Percentiles rank a stretch among this genome's conserved stretches.
Evolutionary conservation across 345 rosid species (phyloP).

Genomic region (Acer yangbiense): DNA sequence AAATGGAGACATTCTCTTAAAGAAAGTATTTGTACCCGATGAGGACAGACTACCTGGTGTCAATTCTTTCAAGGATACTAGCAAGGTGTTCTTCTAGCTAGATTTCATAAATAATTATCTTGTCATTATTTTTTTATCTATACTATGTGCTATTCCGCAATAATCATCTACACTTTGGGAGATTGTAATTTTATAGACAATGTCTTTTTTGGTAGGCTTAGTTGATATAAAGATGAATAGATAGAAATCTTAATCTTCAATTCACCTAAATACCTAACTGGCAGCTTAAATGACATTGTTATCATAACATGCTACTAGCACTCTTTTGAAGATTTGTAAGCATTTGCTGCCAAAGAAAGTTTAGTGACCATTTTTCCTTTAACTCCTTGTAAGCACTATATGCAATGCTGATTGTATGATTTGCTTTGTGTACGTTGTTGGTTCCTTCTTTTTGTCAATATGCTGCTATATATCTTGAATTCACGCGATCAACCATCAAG

Average conservation of each 20-base stretch:
- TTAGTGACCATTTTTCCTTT: too few species aligned
- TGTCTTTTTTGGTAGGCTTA: neutral
- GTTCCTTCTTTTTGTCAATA: neutral
- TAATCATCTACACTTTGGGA: neutral
- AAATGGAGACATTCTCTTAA: conserved; percentile 87
- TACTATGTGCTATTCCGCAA: neutral
- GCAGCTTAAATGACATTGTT: too few species aligned
- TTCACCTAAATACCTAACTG: too few species aligned
- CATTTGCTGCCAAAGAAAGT: too few species aligned
- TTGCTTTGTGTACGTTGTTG: neutral
- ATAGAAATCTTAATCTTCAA: too few species aligned
- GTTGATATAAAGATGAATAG: too few species aligned
- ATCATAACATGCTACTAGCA: too few species aligned
- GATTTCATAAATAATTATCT: conserved; percentile 12
- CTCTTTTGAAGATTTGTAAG: too few species aligned
- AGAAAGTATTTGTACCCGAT: conserved; percentile 81
- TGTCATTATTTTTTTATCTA: too few species aligned
- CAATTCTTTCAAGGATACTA: conserved; percentile 88
- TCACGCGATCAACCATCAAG: neutral
- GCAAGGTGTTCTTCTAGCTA: conserved; percentile 56
- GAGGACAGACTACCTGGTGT: conserved; percentile 88
- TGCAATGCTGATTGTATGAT: neutral
- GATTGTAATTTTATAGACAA: neutral
- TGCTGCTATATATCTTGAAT: neutral
- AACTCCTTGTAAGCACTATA: too few species aligned